phyloP scores from a whole-genome alignment of 345 rosid genomes.

The Citrus mangshanensis region DNA sequence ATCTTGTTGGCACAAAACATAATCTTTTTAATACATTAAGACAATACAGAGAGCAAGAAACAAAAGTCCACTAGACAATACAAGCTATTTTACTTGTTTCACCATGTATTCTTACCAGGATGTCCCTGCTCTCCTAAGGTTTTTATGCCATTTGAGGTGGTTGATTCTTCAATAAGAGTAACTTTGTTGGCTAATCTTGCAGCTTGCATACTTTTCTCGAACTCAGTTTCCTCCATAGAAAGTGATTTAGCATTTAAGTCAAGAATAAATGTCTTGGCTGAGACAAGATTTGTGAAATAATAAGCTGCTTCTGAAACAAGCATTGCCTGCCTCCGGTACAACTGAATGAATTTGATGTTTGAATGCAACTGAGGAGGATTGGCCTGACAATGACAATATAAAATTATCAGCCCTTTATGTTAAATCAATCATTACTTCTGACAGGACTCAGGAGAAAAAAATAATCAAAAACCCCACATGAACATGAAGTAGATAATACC shows the following conservation, averaged over 20 bases:
- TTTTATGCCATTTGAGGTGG: slow-evolving; percentile 16
- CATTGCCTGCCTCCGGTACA: slow-evolving; percentile 49
- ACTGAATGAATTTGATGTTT: slow-evolving; percentile 51
- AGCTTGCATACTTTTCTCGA: slow-evolving; percentile 55
- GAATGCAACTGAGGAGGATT: slow-evolving; percentile 65
- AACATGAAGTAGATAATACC: too few species aligned
- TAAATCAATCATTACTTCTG: not conserved
- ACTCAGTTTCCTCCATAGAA: slow-evolving; percentile 52
- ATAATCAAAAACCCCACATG: not conserved
- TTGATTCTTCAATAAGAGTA: slow-evolving; percentile 16
- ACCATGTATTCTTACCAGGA: slow-evolving; percentile 13
- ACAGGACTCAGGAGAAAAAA: not conserved
- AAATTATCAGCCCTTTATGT: slow-evolving; percentile 10
- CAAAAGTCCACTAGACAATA: not conserved
- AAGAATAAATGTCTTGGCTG: slow-evolving; percentile 46
- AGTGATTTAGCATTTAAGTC: slow-evolving; percentile 57
- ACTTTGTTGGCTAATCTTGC: slow-evolving; percentile 36
- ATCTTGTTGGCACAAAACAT: not conserved
- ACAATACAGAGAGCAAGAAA: not conserved
- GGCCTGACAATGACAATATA: slow-evolving; percentile 39
- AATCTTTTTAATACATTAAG: not conserved
- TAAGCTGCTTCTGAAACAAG: slow-evolving; percentile 57
- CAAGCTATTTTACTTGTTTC: slow-evolving; percentile 11
- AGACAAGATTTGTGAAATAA: slow-evolving; percentile 49
- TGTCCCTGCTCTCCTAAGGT: slow-evolving; percentile 11